phyloP scores from a whole-genome alignment of 2,329 filamentous ascomycete species.

The Cordyceps tenuipes region DNA sequence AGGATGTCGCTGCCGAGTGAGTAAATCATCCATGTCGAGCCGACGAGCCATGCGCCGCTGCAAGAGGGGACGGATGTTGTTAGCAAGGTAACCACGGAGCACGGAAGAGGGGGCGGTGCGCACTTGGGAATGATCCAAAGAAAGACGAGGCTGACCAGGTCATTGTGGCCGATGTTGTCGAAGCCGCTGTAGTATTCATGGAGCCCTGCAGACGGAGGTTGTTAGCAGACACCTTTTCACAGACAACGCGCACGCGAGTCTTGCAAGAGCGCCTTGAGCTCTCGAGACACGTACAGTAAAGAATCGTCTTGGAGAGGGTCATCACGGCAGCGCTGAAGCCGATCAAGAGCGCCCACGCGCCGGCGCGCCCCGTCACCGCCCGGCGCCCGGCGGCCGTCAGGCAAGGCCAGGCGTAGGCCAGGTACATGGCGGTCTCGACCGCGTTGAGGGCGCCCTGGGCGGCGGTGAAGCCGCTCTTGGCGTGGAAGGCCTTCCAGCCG shows the following conservation, averaged over 20 bases:
- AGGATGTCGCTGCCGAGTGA: slow-evolving; percentile 41
- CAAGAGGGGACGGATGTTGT: background rate
- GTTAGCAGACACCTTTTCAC: background rate
- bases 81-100: background rate
- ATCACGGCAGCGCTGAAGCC: slow-evolving; percentile 48
- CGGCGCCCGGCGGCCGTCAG: slow-evolving; percentile 17
- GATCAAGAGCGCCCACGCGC: slow-evolving; percentile 37
- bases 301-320: slow-evolving; percentile 53
- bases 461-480: slow-evolving; percentile 63
- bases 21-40: slow-evolving; percentile 44
- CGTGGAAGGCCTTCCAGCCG: slow-evolving; percentile 63
- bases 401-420: slow-evolving; percentile 42
- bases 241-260: background rate
- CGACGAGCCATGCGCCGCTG: slow-evolving; percentile 48
- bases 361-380: slow-evolving; percentile 33
- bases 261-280: background rate
- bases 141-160: slow-evolving; percentile 32
- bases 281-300: slow-evolving; percentile 43
- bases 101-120: slow-evolving; percentile 18
- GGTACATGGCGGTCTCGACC: slow-evolving; percentile 58
- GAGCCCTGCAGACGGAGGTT: slow-evolving; percentile 31
- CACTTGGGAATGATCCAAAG: slow-evolving; percentile 54
- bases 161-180: slow-evolving; percentile 50
- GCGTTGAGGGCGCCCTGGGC: slow-evolving; percentile 65
- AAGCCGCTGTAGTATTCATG: slow-evolving; percentile 49